Evolutionary conservation across 176 grass and related monocot species (phyloP).

Genomic region (Carex scoparia): DNA sequence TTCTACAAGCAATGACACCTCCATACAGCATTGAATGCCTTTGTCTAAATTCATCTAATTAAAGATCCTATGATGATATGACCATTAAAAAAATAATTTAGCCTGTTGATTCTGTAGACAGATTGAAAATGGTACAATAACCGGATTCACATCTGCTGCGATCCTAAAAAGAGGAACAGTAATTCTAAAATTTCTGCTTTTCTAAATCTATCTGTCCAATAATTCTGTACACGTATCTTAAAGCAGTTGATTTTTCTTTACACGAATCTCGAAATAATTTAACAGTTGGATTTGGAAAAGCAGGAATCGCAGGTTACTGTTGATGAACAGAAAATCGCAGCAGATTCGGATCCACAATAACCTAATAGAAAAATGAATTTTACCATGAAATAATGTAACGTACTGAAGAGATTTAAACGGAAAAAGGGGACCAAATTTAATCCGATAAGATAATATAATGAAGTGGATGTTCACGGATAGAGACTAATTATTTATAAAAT

Average conservation of each 20-base stretch:
- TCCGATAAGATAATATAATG: neutral
- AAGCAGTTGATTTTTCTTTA: too few relatives aligned
- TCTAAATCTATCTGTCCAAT: too few relatives aligned
- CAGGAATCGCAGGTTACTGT: too few relatives aligned
- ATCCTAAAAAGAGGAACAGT: too few relatives aligned
- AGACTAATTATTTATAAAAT: neutral
- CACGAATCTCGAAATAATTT: too few relatives aligned
- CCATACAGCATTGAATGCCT: neutral
- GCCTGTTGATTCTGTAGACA: neutral
- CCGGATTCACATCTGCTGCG: too few relatives aligned
- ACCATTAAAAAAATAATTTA: neutral
- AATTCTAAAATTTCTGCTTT: too few relatives aligned
- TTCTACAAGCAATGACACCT: neutral
- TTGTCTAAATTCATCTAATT: neutral
- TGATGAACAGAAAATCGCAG: too few relatives aligned
- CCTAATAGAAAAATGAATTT: neutral
- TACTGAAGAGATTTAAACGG: neutral
- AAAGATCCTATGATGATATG: neutral
- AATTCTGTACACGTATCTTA: too few relatives aligned
- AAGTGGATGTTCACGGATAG: neutral
- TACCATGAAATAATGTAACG: neutral
- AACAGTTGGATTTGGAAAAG: too few relatives aligned
- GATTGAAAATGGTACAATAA: neutral
- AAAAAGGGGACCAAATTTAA: neutral
- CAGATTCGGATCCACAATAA: neutral